Conservation (phyloP, 345 rosid genomes). For the Punica granatum region DNA sequence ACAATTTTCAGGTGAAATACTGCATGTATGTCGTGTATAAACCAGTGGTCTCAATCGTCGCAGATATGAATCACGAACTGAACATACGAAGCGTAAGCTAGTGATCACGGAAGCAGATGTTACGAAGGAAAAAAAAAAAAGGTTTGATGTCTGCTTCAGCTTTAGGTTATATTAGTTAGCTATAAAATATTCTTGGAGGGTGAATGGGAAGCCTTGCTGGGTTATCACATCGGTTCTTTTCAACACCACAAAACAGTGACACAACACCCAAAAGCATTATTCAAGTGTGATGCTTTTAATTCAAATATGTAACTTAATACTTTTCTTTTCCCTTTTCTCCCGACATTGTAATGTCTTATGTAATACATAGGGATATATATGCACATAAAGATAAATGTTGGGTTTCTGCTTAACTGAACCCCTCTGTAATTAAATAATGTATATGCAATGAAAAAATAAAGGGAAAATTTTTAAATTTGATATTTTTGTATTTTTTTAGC, state of each 20-base stretch:
- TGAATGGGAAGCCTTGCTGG: constrained; percentile 2
- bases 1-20: neutral
- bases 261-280: neutral
- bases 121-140: too few relatives aligned
- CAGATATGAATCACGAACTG: neutral
- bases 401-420: neutral
- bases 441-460: too few relatives aligned
- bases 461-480: too few relatives aligned
- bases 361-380: too few relatives aligned
- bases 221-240: neutral
- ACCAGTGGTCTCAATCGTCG: neutral
- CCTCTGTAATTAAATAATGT: neutral
- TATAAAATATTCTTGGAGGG: constrained; percentile 7
- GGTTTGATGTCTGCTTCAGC: constrained; percentile 3
- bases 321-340: neutral
- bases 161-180: constrained; percentile 3
- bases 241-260: constrained; percentile 4
- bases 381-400: too few relatives aligned
- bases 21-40: neutral
- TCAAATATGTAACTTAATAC: too few relatives aligned
- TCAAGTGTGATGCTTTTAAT: neutral
- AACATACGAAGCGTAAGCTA: neutral
- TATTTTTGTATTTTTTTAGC: too few relatives aligned
- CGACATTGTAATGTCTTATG: neutral
- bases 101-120: neutral